Evolutionary conservation across 169 alveolate species (phyloP), one percentile per base, ranked within the genome.

Genomic region (Plasmodium blacklocki): DNA sequence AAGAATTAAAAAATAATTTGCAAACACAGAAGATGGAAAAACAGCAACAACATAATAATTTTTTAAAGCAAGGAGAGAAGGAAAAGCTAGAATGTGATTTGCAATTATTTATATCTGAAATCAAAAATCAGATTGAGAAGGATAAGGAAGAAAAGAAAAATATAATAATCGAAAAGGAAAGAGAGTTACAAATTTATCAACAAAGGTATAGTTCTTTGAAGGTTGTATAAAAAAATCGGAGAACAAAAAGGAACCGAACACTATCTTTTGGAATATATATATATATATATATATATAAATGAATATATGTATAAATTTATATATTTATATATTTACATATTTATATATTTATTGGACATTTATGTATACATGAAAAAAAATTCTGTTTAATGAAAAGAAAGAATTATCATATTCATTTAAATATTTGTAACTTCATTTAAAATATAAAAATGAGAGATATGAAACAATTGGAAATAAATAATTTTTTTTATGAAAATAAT

Each of bases 41-140:
- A 59, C 90, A 80, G 21, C 52, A 54, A 54, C 83, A 80, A 26
- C 90, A 80, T 19, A 80, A 80, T 62, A 80, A 67, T 67, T 67
- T 80, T 80, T 47, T 80, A 54, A 80, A 80, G 49, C 80, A 80
- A 45, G 90, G 90, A 26, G 90, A 80, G 54, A 43, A 66, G 60
- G 90, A 80, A 80, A 80, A 80, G 23, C 29, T 80, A 26, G 90
- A 80, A 52, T 67, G 52, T 26, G 52, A 80, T 26, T 80, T 67
- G 19, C 90, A 80, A 52, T 45, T 80, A n/a, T 80, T 52, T 67
- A 54, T 21, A 14, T 67, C 90, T 3, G 90, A 80, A 47, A 18
- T 80, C n/a, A 56, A 59, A n/a, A 32, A 70, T n/a, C 52, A 49
- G 15, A 29, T 67, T 3, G 90, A 80, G 29, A 70, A 80, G 29